Conservation (phyloP, 1,284 basidiomycete species). For the Amylostereum chailletii region DNA sequence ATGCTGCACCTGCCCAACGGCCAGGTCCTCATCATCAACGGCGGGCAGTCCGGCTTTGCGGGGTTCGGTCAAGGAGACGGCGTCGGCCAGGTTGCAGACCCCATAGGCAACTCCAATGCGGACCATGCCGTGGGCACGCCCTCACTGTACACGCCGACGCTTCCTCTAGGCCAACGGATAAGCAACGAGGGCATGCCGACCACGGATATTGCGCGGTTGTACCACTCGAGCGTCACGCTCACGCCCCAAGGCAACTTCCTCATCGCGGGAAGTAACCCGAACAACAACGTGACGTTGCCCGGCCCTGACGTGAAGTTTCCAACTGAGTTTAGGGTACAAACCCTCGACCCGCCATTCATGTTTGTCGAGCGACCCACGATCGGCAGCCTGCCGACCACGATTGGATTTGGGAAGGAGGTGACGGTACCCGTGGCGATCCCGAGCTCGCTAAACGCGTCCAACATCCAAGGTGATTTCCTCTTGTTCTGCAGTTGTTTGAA, state of each 20-base stretch:
- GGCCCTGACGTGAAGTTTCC: conserved; percentile 15
- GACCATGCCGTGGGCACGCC: conserved; percentile 37
- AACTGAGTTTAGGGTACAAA: conserved; percentile 41
- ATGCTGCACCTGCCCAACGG: conserved; percentile 39
- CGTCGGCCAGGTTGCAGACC: conserved; percentile 18
- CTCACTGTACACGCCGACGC: conserved; percentile 40
- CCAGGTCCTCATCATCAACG: conserved; percentile 35
- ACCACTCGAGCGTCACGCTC: conserved; percentile 34
- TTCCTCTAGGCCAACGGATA: conserved; percentile 38
- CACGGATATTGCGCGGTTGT: conserved; percentile 34
- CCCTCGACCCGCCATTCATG: conserved; percentile 38
- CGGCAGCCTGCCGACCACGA: conserved; percentile 25
- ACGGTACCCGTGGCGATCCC: conserved; percentile 28
- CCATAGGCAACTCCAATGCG: conserved; percentile 33
- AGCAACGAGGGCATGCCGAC: conserved; percentile 35
- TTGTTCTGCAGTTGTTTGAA: not conserved
- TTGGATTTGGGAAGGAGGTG: conserved; percentile 30
- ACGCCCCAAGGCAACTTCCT: conserved; percentile 36
- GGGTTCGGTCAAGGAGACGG: conserved; percentile 22
- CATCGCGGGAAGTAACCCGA: conserved; percentile 43
- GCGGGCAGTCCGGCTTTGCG: conserved; percentile 30
- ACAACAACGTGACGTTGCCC: conserved; percentile 23
- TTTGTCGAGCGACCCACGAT: conserved; percentile 27
- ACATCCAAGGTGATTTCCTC: conserved; percentile 17
- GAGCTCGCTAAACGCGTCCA: conserved; percentile 11